A percentile compares a stretch with the other conserved stretches of the same genome.
phyloP scores from a whole-genome alignment of 1,139 yeast species.

The Casaregolazyma lundiana region DNA sequence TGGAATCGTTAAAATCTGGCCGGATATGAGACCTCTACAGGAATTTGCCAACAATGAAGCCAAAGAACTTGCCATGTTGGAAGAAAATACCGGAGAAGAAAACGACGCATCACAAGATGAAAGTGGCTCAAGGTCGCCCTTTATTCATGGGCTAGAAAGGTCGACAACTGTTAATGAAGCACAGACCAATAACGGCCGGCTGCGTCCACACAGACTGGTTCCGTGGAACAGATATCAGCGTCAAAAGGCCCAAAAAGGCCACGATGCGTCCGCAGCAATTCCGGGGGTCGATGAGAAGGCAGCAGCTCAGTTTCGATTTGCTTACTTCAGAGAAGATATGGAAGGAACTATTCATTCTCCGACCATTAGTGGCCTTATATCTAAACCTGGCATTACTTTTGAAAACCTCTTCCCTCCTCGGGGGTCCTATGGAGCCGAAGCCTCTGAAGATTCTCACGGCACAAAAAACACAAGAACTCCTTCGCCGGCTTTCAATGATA shows the following conservation, averaged over 20 bases:
- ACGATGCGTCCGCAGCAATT: constrained; percentile 10
- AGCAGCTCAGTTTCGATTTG: constrained; percentile 47
- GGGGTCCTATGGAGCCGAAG: not conserved
- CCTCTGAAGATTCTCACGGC: not conserved
- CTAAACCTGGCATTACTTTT: constrained; percentile 38
- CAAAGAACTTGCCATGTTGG: constrained; percentile 38
- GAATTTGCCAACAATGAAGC: constrained; percentile 73
- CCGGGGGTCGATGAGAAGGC: constrained; percentile 32
- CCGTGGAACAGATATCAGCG: constrained; percentile 58
- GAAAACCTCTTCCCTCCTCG: constrained; percentile 32
- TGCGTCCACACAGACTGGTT: constrained; percentile 69
- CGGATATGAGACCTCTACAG: constrained; percentile 68
- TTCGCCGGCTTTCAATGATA: not conserved
- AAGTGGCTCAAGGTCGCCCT: constrained; percentile 16
- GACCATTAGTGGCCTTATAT: constrained; percentile 70
- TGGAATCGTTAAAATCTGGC: constrained; percentile 55
- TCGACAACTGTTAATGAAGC: constrained; percentile 57
- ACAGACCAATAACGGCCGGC: constrained; percentile 55
- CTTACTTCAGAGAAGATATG: constrained; percentile 87
- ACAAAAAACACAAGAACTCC: not conserved
- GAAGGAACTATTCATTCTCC: constrained; percentile 89
- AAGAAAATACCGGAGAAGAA: constrained; percentile 16
- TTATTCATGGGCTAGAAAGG: constrained; percentile 20
- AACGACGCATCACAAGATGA: constrained; percentile 2
- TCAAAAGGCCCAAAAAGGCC: constrained; percentile 6